Evolutionary conservation across 805 yeast genomes (phyloP).

Genomic region (Schwanniomyces pseudopolymorphus): DNA sequence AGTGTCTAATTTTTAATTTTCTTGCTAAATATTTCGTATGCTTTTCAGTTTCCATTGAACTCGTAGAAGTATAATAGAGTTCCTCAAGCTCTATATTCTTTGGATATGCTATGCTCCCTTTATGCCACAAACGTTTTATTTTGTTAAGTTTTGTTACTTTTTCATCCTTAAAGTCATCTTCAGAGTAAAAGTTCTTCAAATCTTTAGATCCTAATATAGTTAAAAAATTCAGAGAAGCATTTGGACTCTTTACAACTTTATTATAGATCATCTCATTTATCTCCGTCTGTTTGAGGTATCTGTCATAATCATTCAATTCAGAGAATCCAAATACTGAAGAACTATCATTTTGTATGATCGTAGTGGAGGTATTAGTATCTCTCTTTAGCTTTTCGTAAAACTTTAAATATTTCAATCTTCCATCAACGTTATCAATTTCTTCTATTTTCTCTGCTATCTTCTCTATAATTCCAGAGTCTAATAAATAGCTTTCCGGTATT

Average conservation of each 20-base stretch:
- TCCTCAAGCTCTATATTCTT: not conserved
- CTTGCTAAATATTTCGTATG: constrained; percentile 43
- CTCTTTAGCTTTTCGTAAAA: constrained; percentile 20
- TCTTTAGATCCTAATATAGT: constrained; percentile 24
- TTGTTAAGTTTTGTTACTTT: constrained; percentile 3
- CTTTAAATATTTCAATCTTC: constrained; percentile 26
- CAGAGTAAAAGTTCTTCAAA: constrained; percentile 25
- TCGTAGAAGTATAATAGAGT: constrained; percentile 5
- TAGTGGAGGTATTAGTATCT: constrained; percentile 5
- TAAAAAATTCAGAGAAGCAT: constrained; percentile 18
- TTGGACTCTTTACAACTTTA: constrained; percentile 10
- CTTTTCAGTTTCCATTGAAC: constrained; percentile 7
- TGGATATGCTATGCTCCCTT: constrained; percentile 4
- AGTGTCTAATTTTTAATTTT: constrained; percentile 61
- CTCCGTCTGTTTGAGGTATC: constrained; percentile 33
- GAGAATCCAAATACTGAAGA: constrained; percentile 30
- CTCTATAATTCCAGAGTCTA: constrained; percentile 23
- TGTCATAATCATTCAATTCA: constrained; percentile 32
- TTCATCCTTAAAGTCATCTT: constrained; percentile 11
- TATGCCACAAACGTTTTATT: constrained; percentile 13
- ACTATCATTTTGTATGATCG: constrained; percentile 6
- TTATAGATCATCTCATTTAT: constrained; percentile 31
- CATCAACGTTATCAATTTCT: constrained; percentile 10
- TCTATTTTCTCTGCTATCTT: constrained; percentile 11
- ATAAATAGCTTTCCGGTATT: constrained; percentile 10